Percentiles rank a stretch among this genome's conserved stretches.
phyloP scores from a whole-genome alignment of 1,139 yeast species.

The Nakaseomyces kungkrabaensis region DNA sequence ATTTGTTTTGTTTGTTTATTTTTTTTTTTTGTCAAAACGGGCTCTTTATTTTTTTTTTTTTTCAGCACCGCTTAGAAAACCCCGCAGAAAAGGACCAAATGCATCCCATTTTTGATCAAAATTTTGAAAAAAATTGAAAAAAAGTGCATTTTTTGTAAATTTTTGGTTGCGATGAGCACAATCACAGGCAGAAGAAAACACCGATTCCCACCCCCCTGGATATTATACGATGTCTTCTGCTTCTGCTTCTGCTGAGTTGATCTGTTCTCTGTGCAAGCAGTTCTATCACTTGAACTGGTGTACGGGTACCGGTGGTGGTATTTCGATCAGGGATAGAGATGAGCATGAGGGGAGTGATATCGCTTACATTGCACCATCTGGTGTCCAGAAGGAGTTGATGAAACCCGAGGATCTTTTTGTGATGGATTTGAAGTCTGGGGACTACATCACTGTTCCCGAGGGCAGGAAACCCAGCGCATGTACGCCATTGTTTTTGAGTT shows the following conservation, averaged over 20 bases:
- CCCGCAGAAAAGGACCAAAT: background rate
- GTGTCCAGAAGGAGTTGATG: slow-evolving; percentile 88
- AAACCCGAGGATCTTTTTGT: slow-evolving; percentile 76
- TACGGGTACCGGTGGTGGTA: slow-evolving; percentile 95
- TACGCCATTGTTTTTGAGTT: slow-evolving; percentile 76
- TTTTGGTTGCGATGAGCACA: too few relatives aligned
- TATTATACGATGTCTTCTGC: slow-evolving; percentile 33
- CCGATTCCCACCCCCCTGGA: too few relatives aligned
- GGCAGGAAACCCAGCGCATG: slow-evolving; percentile 82
- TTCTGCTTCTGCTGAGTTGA: slow-evolving; percentile 69
- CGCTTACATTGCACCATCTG: slow-evolving; percentile 83
- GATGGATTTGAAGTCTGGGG: slow-evolving; percentile 43
- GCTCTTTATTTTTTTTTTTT: too few relatives aligned
- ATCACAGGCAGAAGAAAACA: too few relatives aligned
- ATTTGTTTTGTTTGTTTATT: background rate
- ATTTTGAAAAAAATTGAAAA: too few relatives aligned
- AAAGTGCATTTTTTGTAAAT: too few relatives aligned
- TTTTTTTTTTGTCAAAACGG: too few relatives aligned
- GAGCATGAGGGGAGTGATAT: slow-evolving; percentile 31
- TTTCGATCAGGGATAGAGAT: slow-evolving; percentile 58
- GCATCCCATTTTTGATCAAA: too few relatives aligned
- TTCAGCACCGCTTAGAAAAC: too few relatives aligned
- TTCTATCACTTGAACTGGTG: slow-evolving; percentile 86
- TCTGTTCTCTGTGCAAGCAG: slow-evolving; percentile 68
- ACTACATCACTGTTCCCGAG: slow-evolving; percentile 52